Evolutionary conservation across 148 eudicot species (phyloP).

Genomic region (Rhododendron kiyosumense): DNA sequence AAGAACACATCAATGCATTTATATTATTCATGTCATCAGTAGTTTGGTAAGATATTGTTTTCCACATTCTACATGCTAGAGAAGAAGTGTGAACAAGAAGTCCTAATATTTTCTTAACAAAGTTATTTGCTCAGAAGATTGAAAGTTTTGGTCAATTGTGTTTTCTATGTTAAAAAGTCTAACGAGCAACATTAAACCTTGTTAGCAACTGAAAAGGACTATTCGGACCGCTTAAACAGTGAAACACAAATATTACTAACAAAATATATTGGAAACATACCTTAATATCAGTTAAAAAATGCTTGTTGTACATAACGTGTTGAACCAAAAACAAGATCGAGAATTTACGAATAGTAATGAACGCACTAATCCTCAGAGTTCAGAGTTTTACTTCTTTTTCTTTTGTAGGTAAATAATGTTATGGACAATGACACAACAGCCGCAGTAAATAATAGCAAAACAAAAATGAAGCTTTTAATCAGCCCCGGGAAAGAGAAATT

Average conservation of each 20-base stretch:
- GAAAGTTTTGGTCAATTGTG: not conserved
- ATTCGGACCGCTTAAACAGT: not conserved
- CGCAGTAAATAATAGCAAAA: not conserved
- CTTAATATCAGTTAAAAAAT: not conserved
- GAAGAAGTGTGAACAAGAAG: not conserved
- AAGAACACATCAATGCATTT: not conserved
- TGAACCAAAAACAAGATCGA: not conserved
- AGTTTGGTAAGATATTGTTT: not conserved
- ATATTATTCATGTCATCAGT: not conserved
- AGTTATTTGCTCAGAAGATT: not conserved
- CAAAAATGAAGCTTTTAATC: not conserved
- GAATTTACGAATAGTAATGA: not conserved
- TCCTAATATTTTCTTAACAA: not conserved
- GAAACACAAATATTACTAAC: not conserved
- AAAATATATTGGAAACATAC: not conserved
- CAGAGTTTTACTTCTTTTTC: not conserved
- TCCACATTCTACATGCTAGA: not conserved
- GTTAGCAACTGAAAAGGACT: not conserved
- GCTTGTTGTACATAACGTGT: not conserved
- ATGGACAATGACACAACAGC: not conserved
- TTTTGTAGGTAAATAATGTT: not conserved
- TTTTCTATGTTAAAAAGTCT: not conserved
- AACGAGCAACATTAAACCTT: not conserved
- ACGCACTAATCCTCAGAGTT: not conserved
- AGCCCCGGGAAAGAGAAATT: not conserved